A percentile compares a stretch with the other conserved stretches of the same genome.
These are phyloP conservation scores for Eragrostis tef DNA, from an alignment of 202 grass and related monocot genomes.

Conservation along the genomic window DNA sequence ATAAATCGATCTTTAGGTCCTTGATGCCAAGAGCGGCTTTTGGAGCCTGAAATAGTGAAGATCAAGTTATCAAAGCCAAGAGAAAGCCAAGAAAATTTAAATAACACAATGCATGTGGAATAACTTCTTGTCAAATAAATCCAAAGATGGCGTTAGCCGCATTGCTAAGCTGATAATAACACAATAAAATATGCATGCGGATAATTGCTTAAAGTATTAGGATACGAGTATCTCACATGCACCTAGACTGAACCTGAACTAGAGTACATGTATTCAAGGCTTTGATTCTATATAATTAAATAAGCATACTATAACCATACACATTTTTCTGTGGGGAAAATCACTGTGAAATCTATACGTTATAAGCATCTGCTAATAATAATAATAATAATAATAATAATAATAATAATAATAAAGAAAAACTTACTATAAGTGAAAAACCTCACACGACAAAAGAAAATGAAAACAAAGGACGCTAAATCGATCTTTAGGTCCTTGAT, in stretches of 20 bases:
- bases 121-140: neutral
- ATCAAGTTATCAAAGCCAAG: constrained; percentile 39
- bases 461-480: no score
- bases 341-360: neutral
- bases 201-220: neutral
- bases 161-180: neutral
- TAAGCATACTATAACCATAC: neutral
- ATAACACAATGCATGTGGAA: neutral
- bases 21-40: constrained; percentile 90
- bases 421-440: no score
- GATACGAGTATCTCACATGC: neutral
- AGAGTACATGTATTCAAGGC: constrained; percentile 11
- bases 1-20: constrained; percentile 76
- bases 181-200: neutral
- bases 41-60: constrained; percentile 63
- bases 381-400: neutral
- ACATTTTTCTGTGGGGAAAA: neutral
- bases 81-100: neutral
- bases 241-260: neutral
- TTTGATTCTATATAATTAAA: neutral
- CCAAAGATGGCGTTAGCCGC: neutral
- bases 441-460: no score
- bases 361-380: neutral
- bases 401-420: neutral
- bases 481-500: constrained; percentile 81